A percentile compares a stretch with the other conserved stretches of the same genome.
These are phyloP conservation scores for Pharnaceum exiguum DNA, from an alignment of 148 eudicot species.

Conservation along the genomic window DNA sequence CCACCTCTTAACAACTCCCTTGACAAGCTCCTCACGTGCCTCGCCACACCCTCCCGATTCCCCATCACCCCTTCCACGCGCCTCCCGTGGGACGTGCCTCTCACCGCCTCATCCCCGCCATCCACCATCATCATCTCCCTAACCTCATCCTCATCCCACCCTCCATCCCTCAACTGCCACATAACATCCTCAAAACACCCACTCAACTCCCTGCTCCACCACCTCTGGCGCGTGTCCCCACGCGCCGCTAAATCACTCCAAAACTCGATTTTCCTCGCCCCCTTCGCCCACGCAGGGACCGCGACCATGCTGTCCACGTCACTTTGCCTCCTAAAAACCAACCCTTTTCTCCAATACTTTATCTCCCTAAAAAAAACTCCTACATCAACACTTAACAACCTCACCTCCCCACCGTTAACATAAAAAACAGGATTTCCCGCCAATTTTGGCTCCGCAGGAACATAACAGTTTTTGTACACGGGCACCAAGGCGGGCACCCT, in stretches of 20 bases:
- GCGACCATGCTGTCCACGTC: no score
- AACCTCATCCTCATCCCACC: constrained; percentile 29
- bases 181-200: constrained; percentile 17
- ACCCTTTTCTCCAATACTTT: constrained; percentile 4
- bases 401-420: constrained; percentile 46
- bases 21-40: constrained; percentile 26
- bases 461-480: constrained; percentile 39
- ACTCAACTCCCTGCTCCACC: constrained; percentile 23
- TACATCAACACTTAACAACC: constrained; percentile 40
- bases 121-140: constrained; percentile 35
- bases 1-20: constrained; percentile 23
- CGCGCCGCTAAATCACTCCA: constrained; percentile 18
- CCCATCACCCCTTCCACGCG: background rate
- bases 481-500: constrained; percentile 59
- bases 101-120: background rate
- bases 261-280: constrained; percentile 10
- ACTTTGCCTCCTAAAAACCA: background rate
- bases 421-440: constrained; percentile 80
- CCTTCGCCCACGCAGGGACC: constrained; percentile 1
- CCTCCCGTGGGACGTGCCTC: background rate
- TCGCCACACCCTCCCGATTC: constrained; percentile 10
- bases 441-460: constrained; percentile 40
- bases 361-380: constrained; percentile 48
- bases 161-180: constrained; percentile 20
- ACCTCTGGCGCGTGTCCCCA: background rate